Percentiles rank a stretch among this genome's conserved stretches.
Conservation (phyloP, 177 flowering plant genomes). For the Vitis hybrid region DNA sequence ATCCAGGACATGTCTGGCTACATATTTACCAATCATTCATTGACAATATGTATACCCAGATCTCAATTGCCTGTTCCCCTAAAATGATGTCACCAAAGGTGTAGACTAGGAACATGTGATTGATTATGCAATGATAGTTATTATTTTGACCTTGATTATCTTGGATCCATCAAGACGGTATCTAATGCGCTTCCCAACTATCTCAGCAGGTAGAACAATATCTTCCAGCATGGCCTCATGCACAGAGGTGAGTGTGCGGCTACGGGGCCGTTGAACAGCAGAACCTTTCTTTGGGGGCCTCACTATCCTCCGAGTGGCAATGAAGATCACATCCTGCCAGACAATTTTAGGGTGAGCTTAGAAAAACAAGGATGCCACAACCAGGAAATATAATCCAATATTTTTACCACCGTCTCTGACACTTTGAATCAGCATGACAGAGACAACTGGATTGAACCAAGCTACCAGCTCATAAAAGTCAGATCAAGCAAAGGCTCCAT, state of each 20-base stretch:
- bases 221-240: conserved; percentile 92
- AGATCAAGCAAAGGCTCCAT: too few relatives aligned
- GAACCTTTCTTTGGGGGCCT: conserved; percentile 96
- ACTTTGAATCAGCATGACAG: too few relatives aligned
- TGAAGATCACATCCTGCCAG: conserved; percentile 68
- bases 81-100: too few relatives aligned
- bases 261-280: conserved; percentile 79
- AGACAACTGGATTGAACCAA: too few relatives aligned
- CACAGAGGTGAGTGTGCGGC: conserved; percentile 81
- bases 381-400: background rate
- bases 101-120: background rate
- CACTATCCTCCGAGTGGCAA: conserved; percentile 79
- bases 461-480: too few relatives aligned
- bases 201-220: conserved; percentile 82
- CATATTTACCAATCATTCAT: too few relatives aligned
- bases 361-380: background rate
- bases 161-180: conserved; percentile 85
- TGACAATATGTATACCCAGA: too few relatives aligned
- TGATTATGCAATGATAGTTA: background rate
- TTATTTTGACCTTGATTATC: conserved; percentile 65
- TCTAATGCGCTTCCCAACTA: conserved; percentile 87
- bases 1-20: too few relatives aligned
- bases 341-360: background rate
- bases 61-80: too few relatives aligned
- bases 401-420: too few relatives aligned